Percentiles rank a stretch among this genome's conserved stretches.
Evolutionary conservation across 768 basidiomycete genomes (phyloP).

Genomic region (Termitomyces sp.): DNA sequence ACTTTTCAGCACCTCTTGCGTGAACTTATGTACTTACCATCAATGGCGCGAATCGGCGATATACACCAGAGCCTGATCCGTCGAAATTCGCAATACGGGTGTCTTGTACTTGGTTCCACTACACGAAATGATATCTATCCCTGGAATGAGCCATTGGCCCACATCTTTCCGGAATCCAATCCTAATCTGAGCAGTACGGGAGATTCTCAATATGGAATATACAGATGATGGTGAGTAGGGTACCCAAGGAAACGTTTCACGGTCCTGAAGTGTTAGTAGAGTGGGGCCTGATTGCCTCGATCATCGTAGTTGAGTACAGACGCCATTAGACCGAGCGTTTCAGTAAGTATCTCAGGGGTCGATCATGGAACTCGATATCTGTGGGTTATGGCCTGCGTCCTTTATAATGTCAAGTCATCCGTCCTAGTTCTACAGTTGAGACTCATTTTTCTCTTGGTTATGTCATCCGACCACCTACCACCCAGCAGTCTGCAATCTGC

Average conservation of each 20-base stretch:
- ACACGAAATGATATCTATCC: too few species aligned
- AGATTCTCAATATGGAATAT: background rate
- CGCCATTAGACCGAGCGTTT: background rate
- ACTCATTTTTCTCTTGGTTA: background rate
- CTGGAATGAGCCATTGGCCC: background rate
- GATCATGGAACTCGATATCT: slow-evolving; percentile 7
- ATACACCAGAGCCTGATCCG: background rate
- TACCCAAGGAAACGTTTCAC: background rate
- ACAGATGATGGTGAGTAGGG: background rate
- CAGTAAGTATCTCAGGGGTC: background rate
- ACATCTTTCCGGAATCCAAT: background rate
- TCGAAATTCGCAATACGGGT: background rate
- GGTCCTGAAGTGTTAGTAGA: background rate
- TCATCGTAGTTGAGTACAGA: background rate
- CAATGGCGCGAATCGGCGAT: background rate
- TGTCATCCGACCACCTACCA: slow-evolving; percentile 2
- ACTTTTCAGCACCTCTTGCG: background rate
- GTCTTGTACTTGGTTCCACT: background rate
- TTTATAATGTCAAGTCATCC: slow-evolving; percentile 2
- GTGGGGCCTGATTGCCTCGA: too few species aligned
- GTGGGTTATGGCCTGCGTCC: background rate
- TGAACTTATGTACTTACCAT: too few species aligned
- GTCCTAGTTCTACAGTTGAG: background rate
- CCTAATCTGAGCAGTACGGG: background rate
- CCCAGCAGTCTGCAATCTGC: background rate